Percentiles rank a stretch among this genome's conserved stretches.
Evolutionary conservation across 208 protist genomes (phyloP).

Genomic region (Strigomonas galati): DNA sequence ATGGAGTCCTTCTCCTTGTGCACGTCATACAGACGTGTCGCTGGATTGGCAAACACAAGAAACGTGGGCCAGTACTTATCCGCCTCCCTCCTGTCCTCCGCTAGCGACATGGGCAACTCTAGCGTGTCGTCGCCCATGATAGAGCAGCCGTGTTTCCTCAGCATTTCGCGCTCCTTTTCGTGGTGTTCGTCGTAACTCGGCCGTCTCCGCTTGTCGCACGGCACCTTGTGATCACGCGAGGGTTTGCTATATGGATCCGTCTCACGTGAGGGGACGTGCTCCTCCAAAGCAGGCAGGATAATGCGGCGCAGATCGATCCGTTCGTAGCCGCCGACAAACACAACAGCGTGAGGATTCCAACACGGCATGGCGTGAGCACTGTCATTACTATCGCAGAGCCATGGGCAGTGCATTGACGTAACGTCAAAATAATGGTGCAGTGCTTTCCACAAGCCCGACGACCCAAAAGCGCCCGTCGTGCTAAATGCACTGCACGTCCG

Average conservation of each 20-base stretch:
- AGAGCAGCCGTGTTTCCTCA: neutral
- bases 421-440: too few species aligned
- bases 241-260: too few species aligned
- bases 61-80: too few species aligned
- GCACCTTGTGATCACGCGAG: too few species aligned
- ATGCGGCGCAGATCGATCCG: neutral
- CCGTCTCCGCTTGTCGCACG: neutral
- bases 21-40: neutral
- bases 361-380: neutral
- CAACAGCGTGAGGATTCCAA: slow-evolving; percentile 5
- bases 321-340: slow-evolving; percentile 7
- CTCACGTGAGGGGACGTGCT: neutral
- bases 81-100: neutral
- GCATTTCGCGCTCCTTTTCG: neutral
- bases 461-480: too few species aligned
- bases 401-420: too few species aligned
- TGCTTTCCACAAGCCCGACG: too few species aligned
- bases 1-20: neutral
- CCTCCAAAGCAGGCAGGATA: neutral
- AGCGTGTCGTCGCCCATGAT: slow-evolving; percentile 4
- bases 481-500: too few species aligned
- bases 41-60: slow-evolving; percentile 4
- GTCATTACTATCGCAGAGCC: too few species aligned
- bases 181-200: neutral
- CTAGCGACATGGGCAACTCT: neutral